Conservation (phyloP, 1,284 basidiomycete species). For the Sporisorium sorghi region DNA sequence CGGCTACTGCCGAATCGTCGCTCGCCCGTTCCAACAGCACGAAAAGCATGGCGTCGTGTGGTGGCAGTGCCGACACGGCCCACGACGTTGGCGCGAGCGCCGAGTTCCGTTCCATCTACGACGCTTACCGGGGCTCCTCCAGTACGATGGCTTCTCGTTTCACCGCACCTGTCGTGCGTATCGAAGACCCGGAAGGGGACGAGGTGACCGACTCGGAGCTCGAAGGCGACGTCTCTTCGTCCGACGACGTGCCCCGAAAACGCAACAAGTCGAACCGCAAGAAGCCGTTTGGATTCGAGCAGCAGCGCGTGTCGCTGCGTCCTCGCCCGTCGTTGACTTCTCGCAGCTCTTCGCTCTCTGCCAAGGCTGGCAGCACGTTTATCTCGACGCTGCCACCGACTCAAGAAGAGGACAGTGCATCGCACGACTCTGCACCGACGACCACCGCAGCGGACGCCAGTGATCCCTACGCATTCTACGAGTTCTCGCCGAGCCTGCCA, state of each 20-base stretch:
- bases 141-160: slow-evolving; percentile 30
- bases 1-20: slow-evolving; percentile 24
- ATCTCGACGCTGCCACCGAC: slow-evolving; percentile 9
- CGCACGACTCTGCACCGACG: background rate
- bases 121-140: slow-evolving; percentile 28
- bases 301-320: slow-evolving; percentile 42
- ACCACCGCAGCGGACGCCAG: slow-evolving; percentile 1
- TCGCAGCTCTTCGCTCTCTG: slow-evolving; percentile 10
- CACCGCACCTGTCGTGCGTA: slow-evolving; percentile 33
- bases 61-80: slow-evolving; percentile 3
- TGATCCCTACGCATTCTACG: slow-evolving; percentile 56
- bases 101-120: slow-evolving; percentile 36
- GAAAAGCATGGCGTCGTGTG: slow-evolving; percentile 1
- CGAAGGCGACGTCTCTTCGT: slow-evolving; percentile 11
- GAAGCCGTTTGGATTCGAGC: slow-evolving; percentile 40
- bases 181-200: slow-evolving; percentile 42
- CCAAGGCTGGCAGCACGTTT: slow-evolving; percentile 19
- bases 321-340: slow-evolving; percentile 1
- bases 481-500: slow-evolving; percentile 59
- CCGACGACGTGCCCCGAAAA: slow-evolving; percentile 38
- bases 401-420: slow-evolving; percentile 5
- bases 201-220: slow-evolving; percentile 31
- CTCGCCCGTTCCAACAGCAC: slow-evolving; percentile 15
- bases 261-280: slow-evolving; percentile 34
- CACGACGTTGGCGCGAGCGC: slow-evolving; percentile 1